A percentile compares a stretch with the other conserved stretches of the same genome.
Conservation (phyloP, 805 yeast genomes). For the Clavispora fructus region DNA sequence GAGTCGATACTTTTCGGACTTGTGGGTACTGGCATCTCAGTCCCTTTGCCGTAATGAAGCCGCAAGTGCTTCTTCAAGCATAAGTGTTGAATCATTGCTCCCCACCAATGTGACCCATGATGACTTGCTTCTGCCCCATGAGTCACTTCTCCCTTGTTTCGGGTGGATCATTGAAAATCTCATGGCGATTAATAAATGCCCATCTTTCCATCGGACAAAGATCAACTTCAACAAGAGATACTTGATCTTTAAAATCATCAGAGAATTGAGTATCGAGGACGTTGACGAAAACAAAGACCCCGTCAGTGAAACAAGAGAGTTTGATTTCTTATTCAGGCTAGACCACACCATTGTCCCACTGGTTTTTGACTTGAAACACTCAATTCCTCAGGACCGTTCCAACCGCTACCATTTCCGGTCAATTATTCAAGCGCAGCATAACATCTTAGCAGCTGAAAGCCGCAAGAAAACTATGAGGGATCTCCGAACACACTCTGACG, state of each 20-base stretch:
- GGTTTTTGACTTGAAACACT: conserved; percentile 32
- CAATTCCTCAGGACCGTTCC: conserved; percentile 18
- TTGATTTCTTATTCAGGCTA: conserved; percentile 49
- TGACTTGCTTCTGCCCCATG: conserved; percentile 29
- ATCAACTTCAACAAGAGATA: conserved; percentile 78
- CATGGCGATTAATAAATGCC: conserved; percentile 57
- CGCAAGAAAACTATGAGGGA: conserved; percentile 25
- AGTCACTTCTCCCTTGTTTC: conserved; percentile 71
- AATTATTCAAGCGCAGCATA: conserved; percentile 28
- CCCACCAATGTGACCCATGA: conserved; percentile 22
- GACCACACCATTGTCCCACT: conserved; percentile 29
- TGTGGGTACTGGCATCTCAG: conserved; percentile 62
- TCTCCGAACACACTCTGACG: conserved; percentile 4
- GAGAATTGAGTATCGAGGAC: conserved; percentile 36
- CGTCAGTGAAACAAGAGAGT: conserved; percentile 35
- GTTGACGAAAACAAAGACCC: conserved; percentile 16
- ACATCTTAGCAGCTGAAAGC: conserved; percentile 26
- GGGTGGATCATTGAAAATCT: conserved; percentile 88
- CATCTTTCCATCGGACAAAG: conserved; percentile 64
- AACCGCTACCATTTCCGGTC: conserved; percentile 24
- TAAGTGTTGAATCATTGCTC: conserved; percentile 21
- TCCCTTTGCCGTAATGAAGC: conserved; percentile 14
- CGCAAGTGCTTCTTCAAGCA: conserved; percentile 1
- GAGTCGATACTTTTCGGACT: conserved; percentile 58
- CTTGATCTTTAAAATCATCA: conserved; percentile 33